Conservation (phyloP, 805 yeast species). For the Candida orba region DNA sequence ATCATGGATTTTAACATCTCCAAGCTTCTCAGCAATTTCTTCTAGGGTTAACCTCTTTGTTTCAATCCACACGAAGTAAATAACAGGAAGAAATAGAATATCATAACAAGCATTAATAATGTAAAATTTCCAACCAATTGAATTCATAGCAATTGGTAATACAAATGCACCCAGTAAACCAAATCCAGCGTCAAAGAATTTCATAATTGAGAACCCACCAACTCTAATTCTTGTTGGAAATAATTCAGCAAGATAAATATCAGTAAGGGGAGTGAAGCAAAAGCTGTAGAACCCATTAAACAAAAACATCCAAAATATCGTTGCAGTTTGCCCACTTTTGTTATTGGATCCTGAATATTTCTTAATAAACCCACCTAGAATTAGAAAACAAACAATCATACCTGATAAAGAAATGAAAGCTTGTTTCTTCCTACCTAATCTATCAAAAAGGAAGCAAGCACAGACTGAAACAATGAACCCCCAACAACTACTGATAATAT, state of each 20-base stretch:
- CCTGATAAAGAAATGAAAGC: conserved; percentile 5
- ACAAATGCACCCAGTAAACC: conserved; percentile 9
- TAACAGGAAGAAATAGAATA: conserved; percentile 18
- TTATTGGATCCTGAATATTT: conserved; percentile 3
- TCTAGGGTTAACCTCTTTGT: conserved; percentile 26
- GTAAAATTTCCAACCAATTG: conserved; percentile 23
- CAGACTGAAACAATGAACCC: conserved; percentile 3
- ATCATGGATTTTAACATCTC: conserved; percentile 13
- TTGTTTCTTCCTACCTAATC: conserved; percentile 9
- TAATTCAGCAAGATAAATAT: conserved; percentile 4
- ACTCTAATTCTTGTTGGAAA: too few species aligned
- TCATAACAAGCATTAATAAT: conserved; percentile 21
- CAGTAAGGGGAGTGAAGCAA: conserved; percentile 10
- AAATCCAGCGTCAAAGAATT: conserved; percentile 11
- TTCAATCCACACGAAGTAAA: conserved; percentile 24
- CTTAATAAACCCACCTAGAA: conserved; percentile 11
- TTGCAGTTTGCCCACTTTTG: conserved; percentile 10
- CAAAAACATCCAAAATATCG: conserved; percentile 13
- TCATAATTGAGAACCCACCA: conserved; percentile 1
- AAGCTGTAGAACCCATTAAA: conserved; percentile 12
- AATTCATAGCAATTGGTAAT: conserved; percentile 22
- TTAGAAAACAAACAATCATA: conserved; percentile 9
- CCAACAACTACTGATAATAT: conserved; percentile 17
- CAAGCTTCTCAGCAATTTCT: conserved; percentile 22
- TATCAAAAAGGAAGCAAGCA: conserved; percentile 8